Evolutionary conservation across 1,284 basidiomycete species (phyloP).

Genomic region (Moniliella sp.): DNA sequence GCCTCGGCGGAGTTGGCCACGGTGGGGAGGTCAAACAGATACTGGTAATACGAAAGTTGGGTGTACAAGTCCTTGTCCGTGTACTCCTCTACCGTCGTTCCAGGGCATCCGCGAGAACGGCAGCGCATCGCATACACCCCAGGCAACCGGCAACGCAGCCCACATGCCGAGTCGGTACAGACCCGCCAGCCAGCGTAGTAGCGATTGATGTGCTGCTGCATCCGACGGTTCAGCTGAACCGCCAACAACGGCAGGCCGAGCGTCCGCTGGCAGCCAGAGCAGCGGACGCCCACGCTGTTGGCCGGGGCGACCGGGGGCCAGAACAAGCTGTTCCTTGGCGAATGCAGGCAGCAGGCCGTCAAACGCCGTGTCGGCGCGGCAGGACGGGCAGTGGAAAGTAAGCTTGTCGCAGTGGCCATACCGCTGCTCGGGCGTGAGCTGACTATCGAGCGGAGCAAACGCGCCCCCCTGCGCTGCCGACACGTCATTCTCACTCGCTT

Average conservation of each 20-base stretch:
- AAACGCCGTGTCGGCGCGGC: conserved; percentile 7
- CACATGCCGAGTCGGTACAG: conserved; percentile 69
- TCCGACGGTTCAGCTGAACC: conserved; percentile 64
- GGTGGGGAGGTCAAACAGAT: conserved; percentile 13
- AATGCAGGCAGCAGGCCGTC: conserved; percentile 5
- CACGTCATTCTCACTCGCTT: too few relatives aligned
- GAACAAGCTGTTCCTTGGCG: too few relatives aligned
- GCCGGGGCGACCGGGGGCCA: not conserved
- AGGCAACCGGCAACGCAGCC: conserved; percentile 65
- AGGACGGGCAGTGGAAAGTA: conserved; percentile 12
- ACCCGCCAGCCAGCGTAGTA: conserved; percentile 77
- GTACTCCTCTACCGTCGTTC: conserved; percentile 10
- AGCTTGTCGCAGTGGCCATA: conserved; percentile 35
- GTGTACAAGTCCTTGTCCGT: conserved; percentile 26
- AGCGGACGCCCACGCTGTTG: not conserved
- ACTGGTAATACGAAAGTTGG: conserved; percentile 23
- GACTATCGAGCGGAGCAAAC: conserved; percentile 68
- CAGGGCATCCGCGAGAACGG: conserved; percentile 16
- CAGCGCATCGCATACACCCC: conserved; percentile 57
- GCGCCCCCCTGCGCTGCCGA: too few relatives aligned
- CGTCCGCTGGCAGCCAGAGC: conserved; percentile 40
- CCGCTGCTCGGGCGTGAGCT: conserved; percentile 62
- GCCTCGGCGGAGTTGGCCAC: conserved; percentile 1
- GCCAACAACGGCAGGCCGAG: conserved; percentile 48
- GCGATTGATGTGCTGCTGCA: conserved; percentile 51